phyloP scores from a whole-genome alignment of 768 basidiomycete genomes.

The Cyclocybe aegerita region DNA sequence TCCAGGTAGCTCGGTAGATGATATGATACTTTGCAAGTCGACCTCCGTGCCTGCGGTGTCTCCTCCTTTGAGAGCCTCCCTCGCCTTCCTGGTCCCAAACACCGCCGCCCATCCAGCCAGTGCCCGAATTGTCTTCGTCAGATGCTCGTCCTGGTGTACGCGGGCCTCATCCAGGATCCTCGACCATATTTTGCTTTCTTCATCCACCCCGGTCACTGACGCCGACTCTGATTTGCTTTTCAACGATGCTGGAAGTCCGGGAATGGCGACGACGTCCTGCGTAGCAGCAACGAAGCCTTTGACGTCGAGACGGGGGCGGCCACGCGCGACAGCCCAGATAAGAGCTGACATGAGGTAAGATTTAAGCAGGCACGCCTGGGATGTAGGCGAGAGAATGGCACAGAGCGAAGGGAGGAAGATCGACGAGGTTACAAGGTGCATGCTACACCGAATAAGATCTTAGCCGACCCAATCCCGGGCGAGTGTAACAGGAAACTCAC shows the following conservation, averaged over 20 bases:
- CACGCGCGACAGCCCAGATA: conserved; percentile 56
- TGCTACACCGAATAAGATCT: conserved; percentile 31
- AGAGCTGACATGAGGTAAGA: conserved; percentile 54
- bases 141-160: conserved; percentile 57
- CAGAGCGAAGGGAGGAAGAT: conserved; percentile 57
- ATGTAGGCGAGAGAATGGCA: conserved; percentile 36
- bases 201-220: too few relatives aligned
- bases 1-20: conserved; percentile 45
- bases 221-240: conserved; percentile 38
- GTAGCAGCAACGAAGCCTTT: conserved; percentile 40
- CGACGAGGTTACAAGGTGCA: conserved; percentile 67
- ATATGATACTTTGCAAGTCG: conserved; percentile 1
- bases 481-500: too few relatives aligned
- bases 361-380: conserved; percentile 54
- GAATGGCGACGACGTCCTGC: conserved; percentile 11
- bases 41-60: background rate
- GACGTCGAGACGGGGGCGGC: conserved; percentile 51
- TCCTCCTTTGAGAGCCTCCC: background rate
- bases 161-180: conserved; percentile 51
- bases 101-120: conserved; percentile 26
- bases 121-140: conserved; percentile 36
- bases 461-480: too few relatives aligned
- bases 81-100: conserved; percentile 17
- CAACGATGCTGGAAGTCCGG: conserved; percentile 31
- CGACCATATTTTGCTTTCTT: conserved; percentile 41